Evolutionary conservation across 2,329 filamentous ascomycete species (phyloP).

Genomic region (Pseudocercospora vitis): DNA sequence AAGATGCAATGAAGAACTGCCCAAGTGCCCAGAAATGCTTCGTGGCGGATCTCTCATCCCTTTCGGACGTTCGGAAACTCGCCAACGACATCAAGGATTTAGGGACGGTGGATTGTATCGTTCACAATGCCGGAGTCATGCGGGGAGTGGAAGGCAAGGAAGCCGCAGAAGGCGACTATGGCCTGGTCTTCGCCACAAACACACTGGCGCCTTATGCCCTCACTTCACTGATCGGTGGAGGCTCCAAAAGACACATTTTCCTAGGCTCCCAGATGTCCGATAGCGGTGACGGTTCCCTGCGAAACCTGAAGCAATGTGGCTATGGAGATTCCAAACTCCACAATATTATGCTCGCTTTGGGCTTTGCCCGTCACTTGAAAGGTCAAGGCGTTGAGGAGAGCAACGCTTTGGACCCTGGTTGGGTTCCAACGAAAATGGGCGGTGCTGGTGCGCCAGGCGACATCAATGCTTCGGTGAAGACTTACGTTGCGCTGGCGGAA

Average conservation of each 20-base stretch:
- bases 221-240: constrained; percentile 7
- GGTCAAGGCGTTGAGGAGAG: constrained; percentile 11
- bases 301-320: constrained; percentile 9
- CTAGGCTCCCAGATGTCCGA: constrained; percentile 12
- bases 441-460: constrained; percentile 9
- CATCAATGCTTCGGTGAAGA: constrained; percentile 14
- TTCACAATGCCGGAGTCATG: constrained; percentile 16
- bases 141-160: constrained; percentile 7
- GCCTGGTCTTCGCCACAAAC: constrained; percentile 13
- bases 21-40: constrained; percentile 14
- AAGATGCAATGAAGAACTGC: constrained; percentile 9
- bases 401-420: constrained; percentile 15
- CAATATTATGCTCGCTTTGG: constrained; percentile 14
- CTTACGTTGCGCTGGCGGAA: constrained; percentile 16
- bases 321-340: constrained; percentile 16
- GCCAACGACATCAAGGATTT: constrained; percentile 8
- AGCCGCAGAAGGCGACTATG: constrained; percentile 9
- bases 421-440: constrained; percentile 18
- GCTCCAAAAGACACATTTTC: constrained; percentile 11
- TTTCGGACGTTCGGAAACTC: constrained; percentile 7
- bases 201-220: constrained; percentile 15
- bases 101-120: constrained; percentile 11
- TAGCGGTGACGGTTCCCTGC: constrained; percentile 7
- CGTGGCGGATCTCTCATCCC: constrained; percentile 11
- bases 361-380: constrained; percentile 6